Percentiles rank a stretch among this genome's conserved stretches.
These are phyloP conservation scores for Colletotrichum sp. DNA, from an alignment of 2,329 filamentous ascomycete species.

Conservation along the genomic window DNA sequence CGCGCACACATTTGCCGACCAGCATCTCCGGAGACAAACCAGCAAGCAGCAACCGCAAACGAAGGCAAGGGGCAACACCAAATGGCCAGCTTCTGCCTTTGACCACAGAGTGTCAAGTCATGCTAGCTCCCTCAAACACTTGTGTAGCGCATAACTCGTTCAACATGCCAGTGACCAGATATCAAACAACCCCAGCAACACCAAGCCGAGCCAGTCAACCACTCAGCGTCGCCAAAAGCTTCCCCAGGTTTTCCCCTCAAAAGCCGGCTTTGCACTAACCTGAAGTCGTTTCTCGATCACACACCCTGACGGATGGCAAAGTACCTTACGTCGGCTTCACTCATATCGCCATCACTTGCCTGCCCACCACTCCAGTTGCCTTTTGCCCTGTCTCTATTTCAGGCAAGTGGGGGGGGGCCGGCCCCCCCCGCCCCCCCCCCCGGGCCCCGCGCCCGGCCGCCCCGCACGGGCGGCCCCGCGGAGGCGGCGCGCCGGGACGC, in stretches of 20 bases:
- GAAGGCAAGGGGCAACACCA: neutral
- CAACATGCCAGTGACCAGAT: neutral
- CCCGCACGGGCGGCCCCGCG: no score
- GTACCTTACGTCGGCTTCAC: neutral
- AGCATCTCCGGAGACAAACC: neutral
- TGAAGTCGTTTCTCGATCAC: neutral
- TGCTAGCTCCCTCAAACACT: neutral
- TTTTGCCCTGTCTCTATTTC: neutral
- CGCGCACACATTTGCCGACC: neutral
- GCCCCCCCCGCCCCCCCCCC: no score
- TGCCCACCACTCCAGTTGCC: neutral
- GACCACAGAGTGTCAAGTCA: neutral
- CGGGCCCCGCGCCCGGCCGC: no score
- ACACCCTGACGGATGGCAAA: neutral
- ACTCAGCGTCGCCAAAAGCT: slow-evolving; percentile 2
- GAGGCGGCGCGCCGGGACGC: no score
- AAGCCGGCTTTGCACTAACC: neutral
- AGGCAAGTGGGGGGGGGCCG: neutral
- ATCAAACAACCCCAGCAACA: neutral
- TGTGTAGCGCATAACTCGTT: neutral
- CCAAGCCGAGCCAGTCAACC: neutral
- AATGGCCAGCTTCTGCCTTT: neutral
- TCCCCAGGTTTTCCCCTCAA: slow-evolving; percentile 15
- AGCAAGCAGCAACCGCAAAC: neutral
- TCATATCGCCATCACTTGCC: neutral